Conservation (phyloP, 208 protist species). For the Phytomonas sp. region DNA sequence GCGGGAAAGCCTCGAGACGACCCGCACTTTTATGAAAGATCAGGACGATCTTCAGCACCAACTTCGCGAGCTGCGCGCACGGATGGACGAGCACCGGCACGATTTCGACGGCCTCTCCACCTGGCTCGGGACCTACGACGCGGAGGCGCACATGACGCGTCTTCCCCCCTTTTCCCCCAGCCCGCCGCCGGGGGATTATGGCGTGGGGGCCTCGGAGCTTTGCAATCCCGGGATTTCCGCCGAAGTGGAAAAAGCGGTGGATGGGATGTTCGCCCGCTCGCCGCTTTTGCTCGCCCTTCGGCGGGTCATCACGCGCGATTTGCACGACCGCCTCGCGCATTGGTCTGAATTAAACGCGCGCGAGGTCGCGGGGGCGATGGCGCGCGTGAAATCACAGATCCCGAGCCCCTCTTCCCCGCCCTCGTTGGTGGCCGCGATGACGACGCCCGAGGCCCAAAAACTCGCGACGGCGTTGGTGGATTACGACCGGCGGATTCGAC, state of each 20-base stretch:
- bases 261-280: slow-evolving; percentile 32
- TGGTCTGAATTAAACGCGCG: slow-evolving; percentile 41
- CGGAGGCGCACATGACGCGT: neutral
- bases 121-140: slow-evolving; percentile 26
- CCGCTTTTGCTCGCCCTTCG: slow-evolving; percentile 71
- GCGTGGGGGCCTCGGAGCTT: neutral
- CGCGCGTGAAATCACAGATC: slow-evolving; percentile 29
- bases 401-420: neutral
- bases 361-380: slow-evolving; percentile 33
- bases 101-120: slow-evolving; percentile 25
- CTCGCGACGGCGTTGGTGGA: neutral
- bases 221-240: neutral
- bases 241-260: slow-evolving; percentile 13
- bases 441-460: neutral
- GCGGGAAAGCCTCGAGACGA: slow-evolving; percentile 8
- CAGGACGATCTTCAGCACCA: slow-evolving; percentile 14
- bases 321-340: slow-evolving; percentile 45
- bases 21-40: slow-evolving; percentile 7
- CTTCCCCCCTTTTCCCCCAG: neutral
- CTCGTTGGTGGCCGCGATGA: neutral
- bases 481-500: neutral
- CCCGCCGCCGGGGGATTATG: neutral
- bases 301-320: slow-evolving; percentile 51
- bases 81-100: slow-evolving; percentile 16
- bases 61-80: slow-evolving; percentile 15